A percentile compares a stretch with the other conserved stretches of the same genome.
These are phyloP conservation scores for Iberis pinnata DNA, from an alignment of 345 rosid genomes.

Conservation along the genomic window DNA sequence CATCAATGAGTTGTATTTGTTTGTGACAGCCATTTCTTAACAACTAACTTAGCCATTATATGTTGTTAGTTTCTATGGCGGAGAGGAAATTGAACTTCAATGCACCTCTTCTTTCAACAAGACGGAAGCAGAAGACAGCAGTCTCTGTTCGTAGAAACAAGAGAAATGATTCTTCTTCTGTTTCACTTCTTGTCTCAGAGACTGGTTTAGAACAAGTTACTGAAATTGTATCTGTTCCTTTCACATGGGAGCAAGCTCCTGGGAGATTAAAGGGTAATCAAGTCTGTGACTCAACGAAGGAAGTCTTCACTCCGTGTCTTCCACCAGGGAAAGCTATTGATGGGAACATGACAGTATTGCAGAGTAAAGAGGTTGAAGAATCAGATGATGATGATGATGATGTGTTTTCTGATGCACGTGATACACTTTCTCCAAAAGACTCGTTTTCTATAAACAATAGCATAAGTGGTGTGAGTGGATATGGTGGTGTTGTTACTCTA, in stretches of 20 bases:
- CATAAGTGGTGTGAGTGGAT: conserved; percentile 51
- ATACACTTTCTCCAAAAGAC: conserved; percentile 43
- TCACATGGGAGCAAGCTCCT: conserved; percentile 78
- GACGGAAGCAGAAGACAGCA: conserved; percentile 41
- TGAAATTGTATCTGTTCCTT: conserved; percentile 77
- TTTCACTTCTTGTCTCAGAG: conserved; percentile 30
- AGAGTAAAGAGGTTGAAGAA: conserved; percentile 21
- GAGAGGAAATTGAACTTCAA: conserved; percentile 68
- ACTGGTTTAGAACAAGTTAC: conserved; percentile 51
- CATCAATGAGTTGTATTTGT: conserved; percentile 5
- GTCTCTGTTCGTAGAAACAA: conserved; percentile 33
- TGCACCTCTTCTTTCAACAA: conserved; percentile 73
- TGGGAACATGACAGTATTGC: too few species aligned
- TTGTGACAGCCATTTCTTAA: not conserved
- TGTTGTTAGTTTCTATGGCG: conserved; percentile 55
- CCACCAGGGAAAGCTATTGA: conserved; percentile 33
- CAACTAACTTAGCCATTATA: too few species aligned
- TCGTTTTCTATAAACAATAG: conserved; percentile 56
- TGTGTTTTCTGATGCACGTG: conserved; percentile 68
- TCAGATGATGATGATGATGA: conserved; percentile 42
- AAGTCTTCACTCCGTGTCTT: conserved; percentile 33
- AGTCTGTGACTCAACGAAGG: conserved; percentile 13
- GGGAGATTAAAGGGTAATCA: conserved; percentile 61
- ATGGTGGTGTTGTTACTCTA: conserved; percentile 38
- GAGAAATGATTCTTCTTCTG: conserved; percentile 12